Evolutionary conservation across 306 rosid genomes (phyloP).

Genomic region (Castanea crenata): DNA sequence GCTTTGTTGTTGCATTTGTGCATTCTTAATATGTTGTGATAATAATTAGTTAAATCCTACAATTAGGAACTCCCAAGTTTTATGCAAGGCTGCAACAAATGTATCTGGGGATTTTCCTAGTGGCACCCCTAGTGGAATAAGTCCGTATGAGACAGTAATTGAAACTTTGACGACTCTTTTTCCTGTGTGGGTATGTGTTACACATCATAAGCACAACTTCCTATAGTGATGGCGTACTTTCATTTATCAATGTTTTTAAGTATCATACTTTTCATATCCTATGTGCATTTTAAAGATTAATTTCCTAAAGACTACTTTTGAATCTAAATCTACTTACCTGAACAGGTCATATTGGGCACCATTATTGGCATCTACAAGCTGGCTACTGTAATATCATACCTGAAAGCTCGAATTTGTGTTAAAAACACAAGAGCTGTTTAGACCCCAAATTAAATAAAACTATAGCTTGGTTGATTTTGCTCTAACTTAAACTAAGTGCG

Average conservation of each 20-base stretch:
- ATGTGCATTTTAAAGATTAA: conserved; percentile 13
- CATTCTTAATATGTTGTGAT: conserved; percentile 8
- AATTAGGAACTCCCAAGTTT: conserved; percentile 49
- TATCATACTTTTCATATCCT: neutral
- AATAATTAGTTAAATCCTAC: conserved; percentile 19
- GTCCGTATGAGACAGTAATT: conserved; percentile 62
- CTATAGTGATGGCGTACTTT: neutral
- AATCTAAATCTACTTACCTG: conserved; percentile 28
- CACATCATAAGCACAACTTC: neutral
- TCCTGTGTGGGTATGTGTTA: conserved; percentile 79
- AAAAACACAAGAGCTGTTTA: too few species aligned
- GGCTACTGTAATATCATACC: conserved; percentile 53
- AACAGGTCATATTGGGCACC: conserved; percentile 80
- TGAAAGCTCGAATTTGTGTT: too few species aligned
- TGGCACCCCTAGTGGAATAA: conserved; percentile 41
- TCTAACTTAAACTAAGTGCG: too few species aligned
- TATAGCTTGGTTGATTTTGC: too few species aligned
- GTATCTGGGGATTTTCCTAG: conserved; percentile 63
- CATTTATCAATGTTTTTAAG: conserved; percentile 1
- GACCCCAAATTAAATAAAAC: too few species aligned
- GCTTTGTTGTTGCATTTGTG: conserved; percentile 4
- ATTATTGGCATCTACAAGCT: conserved; percentile 81
- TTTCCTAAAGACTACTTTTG: conserved; percentile 19
- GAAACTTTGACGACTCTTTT: conserved; percentile 87
- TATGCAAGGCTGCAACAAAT: conserved; percentile 58